Evolutionary conservation across 176 grass and related monocot species (phyloP), one percentile per base, ranked within the genome.

Genomic region (Carex cristatella): DNA sequence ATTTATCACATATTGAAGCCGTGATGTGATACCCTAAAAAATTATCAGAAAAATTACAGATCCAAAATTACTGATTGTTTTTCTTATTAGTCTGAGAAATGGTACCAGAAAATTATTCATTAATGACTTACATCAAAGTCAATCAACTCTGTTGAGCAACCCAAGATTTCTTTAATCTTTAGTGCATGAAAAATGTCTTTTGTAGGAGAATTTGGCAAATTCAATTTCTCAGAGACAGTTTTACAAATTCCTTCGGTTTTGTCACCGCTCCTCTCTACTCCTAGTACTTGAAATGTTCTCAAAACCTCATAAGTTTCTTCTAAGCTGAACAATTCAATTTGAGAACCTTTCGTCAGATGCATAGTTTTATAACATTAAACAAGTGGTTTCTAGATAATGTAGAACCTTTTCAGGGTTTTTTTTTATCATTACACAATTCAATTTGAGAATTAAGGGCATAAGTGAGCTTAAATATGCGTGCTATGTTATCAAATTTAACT

Each of bases 1-100:
- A 81, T 99, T 96, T 84, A 99, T 79, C 70, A 88, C 87, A 10
- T 79, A 69, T 84, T 94, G 92, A 79, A 99, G 90, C 61, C 63
- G 81, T 13, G 79, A 80, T 48, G 75, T 89, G 27, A 99, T 88
- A 65, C 82, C 89, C 97, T 96, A 85, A 78, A 87, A 91, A 72
- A 76, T 54, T 19, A 54, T 54, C 15, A 40, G 11, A 54, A 10
- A 88, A 32, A 83, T 77, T 54, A 58, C 5, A 33, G 89, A 69
- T 66, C 79, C 59, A 78, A 12, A 87, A 57, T 37, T 18, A 44
- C 37, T n/a, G n/a, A 53, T 84, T 79, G 7, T 15, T 56, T 57
- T 57, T 35, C 51, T 35, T 79, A 44, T 57, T 10, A 32, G 37
- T 62, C 28, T 56, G 8, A 48, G 15, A 28, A 32, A 5, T 23